A percentile compares a stretch with the other conserved stretches of the same genome.
phyloP scores from a whole-genome alignment of 75 land plant species.

The Sequoiadendron giganteum region DNA sequence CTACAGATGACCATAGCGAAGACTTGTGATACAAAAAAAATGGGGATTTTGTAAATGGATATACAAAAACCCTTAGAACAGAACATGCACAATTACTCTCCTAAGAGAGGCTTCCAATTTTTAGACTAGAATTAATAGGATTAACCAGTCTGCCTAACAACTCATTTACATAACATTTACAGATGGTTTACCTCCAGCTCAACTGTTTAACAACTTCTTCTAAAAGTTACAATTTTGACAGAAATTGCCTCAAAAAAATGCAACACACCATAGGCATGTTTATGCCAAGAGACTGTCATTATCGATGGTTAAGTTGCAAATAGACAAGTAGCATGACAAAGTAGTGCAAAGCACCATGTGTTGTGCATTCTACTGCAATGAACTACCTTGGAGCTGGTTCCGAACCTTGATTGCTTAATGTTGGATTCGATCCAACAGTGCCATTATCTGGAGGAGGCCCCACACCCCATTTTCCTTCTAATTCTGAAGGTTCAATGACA shows the following conservation, averaged over 20 bases:
- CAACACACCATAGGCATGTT: background rate
- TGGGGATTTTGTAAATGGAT: background rate
- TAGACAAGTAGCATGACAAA: background rate
- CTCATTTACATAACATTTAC: conserved; percentile 9
- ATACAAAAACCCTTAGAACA: background rate
- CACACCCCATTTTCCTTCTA: conserved; percentile 12
- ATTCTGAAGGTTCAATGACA: conserved; percentile 53
- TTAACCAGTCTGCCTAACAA: conserved; percentile 1
- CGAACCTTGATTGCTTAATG: conserved; percentile 5
- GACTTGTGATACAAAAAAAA: background rate
- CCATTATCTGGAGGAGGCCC: conserved; percentile 4
- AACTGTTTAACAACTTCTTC: background rate
- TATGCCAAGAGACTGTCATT: conserved; percentile 4
- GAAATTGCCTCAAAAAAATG: conserved; percentile 6
- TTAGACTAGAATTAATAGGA: conserved; percentile 4
- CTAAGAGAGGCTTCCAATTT: background rate
- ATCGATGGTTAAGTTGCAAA: background rate
- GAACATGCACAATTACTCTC: conserved; percentile 5
- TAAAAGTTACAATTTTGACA: background rate
- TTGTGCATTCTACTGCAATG: background rate
- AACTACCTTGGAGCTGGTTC: conserved; percentile 7
- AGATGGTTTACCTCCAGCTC: conserved; percentile 6
- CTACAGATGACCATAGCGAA: background rate
- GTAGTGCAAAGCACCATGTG: background rate
- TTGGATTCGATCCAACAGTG: conserved; percentile 9